These are phyloP conservation scores for Toxoplasma gondii DNA, from an alignment of 169 alveolate species.

Conservation along the genomic window DNA sequence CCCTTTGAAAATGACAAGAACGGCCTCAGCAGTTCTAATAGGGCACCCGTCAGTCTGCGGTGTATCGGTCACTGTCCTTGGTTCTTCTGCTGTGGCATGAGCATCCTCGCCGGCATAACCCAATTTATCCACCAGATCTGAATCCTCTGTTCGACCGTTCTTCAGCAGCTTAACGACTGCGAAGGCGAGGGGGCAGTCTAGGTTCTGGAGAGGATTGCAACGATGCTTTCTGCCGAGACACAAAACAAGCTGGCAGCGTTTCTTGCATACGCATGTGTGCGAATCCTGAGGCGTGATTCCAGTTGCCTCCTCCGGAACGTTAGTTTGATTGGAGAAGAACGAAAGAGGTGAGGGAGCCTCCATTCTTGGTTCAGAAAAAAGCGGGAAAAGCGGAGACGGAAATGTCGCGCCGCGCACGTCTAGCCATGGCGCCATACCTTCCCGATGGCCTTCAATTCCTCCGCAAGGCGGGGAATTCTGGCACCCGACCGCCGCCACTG, in stretches of 20 bases:
- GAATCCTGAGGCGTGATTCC: background rate
- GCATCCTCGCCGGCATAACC: background rate
- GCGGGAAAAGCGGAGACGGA: background rate
- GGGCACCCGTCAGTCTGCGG: background rate
- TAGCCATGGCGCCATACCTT: background rate
- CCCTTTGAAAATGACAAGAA: slow-evolving; percentile 12
- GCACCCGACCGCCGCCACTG: too few species aligned
- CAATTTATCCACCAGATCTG: background rate
- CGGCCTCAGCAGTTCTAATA: background rate
- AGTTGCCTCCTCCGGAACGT: background rate
- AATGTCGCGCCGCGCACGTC: background rate
- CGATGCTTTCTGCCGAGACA: background rate
- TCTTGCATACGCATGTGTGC: background rate
- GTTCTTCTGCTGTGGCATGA: background rate
- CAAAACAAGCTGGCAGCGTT: background rate
- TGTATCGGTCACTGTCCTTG: background rate
- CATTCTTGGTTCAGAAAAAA: background rate
- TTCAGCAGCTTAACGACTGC: background rate
- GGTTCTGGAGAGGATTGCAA: background rate
- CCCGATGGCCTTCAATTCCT: background rate
- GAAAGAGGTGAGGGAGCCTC: background rate
- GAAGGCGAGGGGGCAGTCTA: background rate
- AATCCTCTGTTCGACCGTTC: background rate
- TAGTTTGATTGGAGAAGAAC: background rate
- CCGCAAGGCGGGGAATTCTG: background rate